phyloP scores from a whole-genome alignment of 805 yeast species.

The Metschnikowia koreensis region DNA sequence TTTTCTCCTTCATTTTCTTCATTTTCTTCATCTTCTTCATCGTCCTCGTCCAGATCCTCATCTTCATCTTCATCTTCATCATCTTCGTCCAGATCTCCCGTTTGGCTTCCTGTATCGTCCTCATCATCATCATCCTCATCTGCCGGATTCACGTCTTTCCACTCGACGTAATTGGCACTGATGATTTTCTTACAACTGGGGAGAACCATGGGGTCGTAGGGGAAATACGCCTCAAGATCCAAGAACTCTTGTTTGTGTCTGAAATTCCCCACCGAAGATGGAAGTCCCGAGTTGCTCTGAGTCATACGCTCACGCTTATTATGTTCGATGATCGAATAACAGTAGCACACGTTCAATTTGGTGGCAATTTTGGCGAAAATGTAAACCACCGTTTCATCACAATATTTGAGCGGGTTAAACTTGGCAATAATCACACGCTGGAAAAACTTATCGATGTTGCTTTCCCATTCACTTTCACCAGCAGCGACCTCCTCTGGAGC shows the following conservation, averaged over 20 bases:
- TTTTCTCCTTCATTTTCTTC: constrained; percentile 18
- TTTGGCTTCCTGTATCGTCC: constrained; percentile 29
- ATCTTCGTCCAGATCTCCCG: constrained; percentile 27
- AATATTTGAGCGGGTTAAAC: constrained; percentile 90
- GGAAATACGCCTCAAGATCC: constrained; percentile 92
- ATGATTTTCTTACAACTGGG: constrained; percentile 57
- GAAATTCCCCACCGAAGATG: constrained; percentile 40
- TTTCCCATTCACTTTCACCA: constrained; percentile 61
- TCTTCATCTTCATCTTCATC: constrained; percentile 19
- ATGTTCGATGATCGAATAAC: constrained; percentile 89
- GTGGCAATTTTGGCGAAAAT: constrained; percentile 94
- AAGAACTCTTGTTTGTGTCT: constrained; percentile 76
- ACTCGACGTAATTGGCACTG: constrained; percentile 60
- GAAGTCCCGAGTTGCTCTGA: constrained; percentile 37
- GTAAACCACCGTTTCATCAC: constrained; percentile 88
- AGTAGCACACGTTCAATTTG: constrained; percentile 84
- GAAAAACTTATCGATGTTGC: constrained; percentile 79
- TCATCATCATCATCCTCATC: constrained; percentile 65
- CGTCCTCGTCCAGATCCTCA: constrained; percentile 15
- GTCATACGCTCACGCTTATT: constrained; percentile 71
- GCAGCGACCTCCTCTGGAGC: constrained; percentile 13
- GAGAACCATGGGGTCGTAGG: constrained; percentile 87
- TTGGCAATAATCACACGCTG: constrained; percentile 81
- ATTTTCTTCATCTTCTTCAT: constrained; percentile 15
- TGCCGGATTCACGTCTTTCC: constrained; percentile 54